Evolutionary conservation across 352 stramenopile genomes (phyloP), one percentile per base, ranked within the genome.

Genomic region (Globisporangium rhizosaccharum): DNA sequence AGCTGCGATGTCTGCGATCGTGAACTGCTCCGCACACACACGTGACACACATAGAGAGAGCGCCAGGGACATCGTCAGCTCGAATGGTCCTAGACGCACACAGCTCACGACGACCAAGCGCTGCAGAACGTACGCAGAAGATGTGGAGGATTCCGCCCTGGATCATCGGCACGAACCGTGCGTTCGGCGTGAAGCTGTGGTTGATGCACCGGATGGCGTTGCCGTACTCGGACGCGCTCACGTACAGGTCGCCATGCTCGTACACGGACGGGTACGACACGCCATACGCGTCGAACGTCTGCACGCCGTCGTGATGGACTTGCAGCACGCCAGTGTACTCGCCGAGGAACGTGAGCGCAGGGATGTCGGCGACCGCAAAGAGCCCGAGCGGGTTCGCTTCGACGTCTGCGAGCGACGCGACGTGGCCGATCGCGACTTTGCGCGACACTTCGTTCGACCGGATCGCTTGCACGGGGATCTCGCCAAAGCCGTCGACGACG

Each of bases 141-240:
- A 92, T 85, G 58, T 79, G 78, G 39, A 92, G 73, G 56, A 90
- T 77, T 30, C 79, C 82, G 30, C 69, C 63, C 45, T 82, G 67
- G 36, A 90, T 65, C 75, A 89, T 87, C 7, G 80, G 78, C 41
- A 76, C 65, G 53, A 92, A 90, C 51, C 67, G 70, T 9, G 79
- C 76, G 59, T 88, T 92, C 33, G 79, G 72, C 6, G 61, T 61
- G 15, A 58, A 65, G 62, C 78, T 90, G 66, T 92, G 82, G 59
- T 92, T 90, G 56, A 90, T 87, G 61, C 82, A 90, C 36, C 80
- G 83, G 23, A 88, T 90, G 51, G 70, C 63, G 62, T 92, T 92
- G 66, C 81, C 80, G 56, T 86, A 90, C 57, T 90, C 79, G 33
- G 61, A 68, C 10, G 82, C 76, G 56, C 76, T 88, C 53, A 90